phyloP scores from a whole-genome alignment of 495 filamentous ascomycete genomes.

The Tuber microsphaerosporum region DNA sequence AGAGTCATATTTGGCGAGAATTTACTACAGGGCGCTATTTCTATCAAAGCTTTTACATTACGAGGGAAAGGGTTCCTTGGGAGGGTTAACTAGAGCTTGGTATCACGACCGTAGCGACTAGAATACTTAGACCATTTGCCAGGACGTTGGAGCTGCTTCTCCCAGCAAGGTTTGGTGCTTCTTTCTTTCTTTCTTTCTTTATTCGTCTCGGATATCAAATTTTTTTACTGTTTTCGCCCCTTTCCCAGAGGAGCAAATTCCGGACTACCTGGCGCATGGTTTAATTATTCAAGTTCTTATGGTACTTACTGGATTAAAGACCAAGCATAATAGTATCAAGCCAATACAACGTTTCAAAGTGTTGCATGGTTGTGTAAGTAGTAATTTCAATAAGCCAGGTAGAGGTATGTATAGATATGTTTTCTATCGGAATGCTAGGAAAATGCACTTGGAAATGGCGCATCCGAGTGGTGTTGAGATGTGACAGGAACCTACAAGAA shows the following conservation, averaged over 20 bases:
- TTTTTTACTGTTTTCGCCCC: too few relatives aligned
- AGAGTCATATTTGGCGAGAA: neutral
- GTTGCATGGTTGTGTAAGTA: neutral
- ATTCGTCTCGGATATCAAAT: too few relatives aligned
- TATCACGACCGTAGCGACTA: too few relatives aligned
- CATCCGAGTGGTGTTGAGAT: neutral
- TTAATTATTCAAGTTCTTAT: too few relatives aligned
- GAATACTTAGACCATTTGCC: too few relatives aligned
- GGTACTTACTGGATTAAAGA: neutral
- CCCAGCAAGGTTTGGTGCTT: too few relatives aligned
- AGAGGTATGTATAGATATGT: neutral
- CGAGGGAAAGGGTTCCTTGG: neutral
- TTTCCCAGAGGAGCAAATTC: too few relatives aligned
- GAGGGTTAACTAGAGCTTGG: neutral
- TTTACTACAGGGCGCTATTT: neutral
- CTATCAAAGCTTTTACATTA: neutral
- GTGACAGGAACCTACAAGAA: neutral
- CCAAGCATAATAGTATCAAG: neutral
- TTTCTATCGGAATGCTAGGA: neutral
- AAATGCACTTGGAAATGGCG: neutral
- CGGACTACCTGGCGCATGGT: too few relatives aligned
- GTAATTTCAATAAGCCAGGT: neutral
- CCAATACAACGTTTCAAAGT: neutral
- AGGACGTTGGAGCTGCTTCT: too few relatives aligned
- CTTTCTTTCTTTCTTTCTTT: too few relatives aligned